These are phyloP conservation scores for Achaetomium macrosporum DNA, from an alignment of 2,329 filamentous ascomycete genomes.

Conservation along the genomic window DNA sequence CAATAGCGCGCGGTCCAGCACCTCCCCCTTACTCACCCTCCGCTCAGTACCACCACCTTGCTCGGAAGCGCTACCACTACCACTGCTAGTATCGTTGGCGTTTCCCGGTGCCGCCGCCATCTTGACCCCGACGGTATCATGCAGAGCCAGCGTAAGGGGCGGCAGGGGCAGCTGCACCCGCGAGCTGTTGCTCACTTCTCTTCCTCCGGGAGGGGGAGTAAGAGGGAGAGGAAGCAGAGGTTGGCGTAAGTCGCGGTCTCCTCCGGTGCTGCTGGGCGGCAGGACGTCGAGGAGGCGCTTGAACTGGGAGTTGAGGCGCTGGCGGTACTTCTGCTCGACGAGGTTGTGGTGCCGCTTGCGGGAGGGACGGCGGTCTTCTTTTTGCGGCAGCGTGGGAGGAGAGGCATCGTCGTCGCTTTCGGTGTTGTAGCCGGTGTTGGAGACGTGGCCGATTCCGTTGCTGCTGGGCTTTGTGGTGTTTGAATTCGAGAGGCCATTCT, in stretches of 20 bases:
- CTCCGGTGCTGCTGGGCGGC: neutral
- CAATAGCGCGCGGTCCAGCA: constrained; percentile 16
- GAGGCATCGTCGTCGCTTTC: neutral
- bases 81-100: neutral
- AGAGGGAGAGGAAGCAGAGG: neutral
- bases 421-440: neutral
- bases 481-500: too few relatives aligned
- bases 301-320: constrained; percentile 18
- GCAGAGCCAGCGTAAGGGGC: too few relatives aligned
- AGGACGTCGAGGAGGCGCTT: constrained; percentile 18
- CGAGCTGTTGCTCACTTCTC: too few relatives aligned
- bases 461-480: too few relatives aligned
- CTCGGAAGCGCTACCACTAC: neutral
- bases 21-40: constrained; percentile 19
- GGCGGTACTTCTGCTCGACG: constrained; percentile 20
- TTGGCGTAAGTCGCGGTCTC: neutral
- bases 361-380: neutral
- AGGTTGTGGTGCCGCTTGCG: constrained; percentile 17
- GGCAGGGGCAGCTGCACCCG: too few relatives aligned
- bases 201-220: too few relatives aligned
- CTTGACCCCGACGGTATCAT: too few relatives aligned
- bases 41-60: neutral
- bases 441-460: too few relatives aligned
- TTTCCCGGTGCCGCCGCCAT: too few relatives aligned
- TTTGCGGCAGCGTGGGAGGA: neutral